These are phyloP conservation scores for Penicillium sp. DNA, from an alignment of 2,329 filamentous ascomycete genomes.

Conservation along the genomic window DNA sequence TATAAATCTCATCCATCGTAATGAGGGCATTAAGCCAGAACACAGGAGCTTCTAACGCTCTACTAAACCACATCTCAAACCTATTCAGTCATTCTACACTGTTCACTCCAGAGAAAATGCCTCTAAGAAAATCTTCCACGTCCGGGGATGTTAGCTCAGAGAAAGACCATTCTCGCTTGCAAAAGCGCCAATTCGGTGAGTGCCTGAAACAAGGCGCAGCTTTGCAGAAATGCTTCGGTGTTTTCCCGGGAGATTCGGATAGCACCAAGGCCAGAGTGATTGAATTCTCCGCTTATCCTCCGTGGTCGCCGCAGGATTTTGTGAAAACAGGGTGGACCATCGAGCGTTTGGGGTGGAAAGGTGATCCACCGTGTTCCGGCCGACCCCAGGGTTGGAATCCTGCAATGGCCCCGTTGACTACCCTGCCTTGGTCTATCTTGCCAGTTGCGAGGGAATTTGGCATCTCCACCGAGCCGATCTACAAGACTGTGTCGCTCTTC, in stretches of 20 bases:
- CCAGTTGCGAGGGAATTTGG: not conserved
- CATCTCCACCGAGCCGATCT: not conserved
- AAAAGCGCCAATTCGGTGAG: not conserved
- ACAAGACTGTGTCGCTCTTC: not conserved
- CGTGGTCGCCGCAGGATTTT: constrained; percentile 3
- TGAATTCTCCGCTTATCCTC: not conserved
- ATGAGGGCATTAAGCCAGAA: not conserved
- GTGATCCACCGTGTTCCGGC: not conserved
- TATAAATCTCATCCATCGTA: not conserved
- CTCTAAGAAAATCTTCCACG: not conserved
- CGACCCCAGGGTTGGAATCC: not conserved
- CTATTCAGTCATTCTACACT: too few relatives aligned
- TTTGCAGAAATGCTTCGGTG: constrained; percentile 1
- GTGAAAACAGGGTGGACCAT: constrained; percentile 3
- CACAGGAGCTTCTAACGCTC: not conserved
- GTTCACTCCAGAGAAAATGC: not conserved
- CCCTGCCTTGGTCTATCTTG: not conserved
- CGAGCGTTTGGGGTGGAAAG: not conserved
- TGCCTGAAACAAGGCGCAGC: not conserved
- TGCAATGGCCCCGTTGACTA: not conserved
- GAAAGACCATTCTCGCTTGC: not conserved
- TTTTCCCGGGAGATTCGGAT: not conserved
- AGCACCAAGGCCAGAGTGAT: not conserved
- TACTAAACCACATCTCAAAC: not conserved
- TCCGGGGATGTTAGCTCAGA: not conserved